A percentile compares a stretch with the other conserved stretches of the same genome.
Evolutionary conservation across 495 filamentous ascomycete species (phyloP).

Genomic region (Penicillium mononematosum): DNA sequence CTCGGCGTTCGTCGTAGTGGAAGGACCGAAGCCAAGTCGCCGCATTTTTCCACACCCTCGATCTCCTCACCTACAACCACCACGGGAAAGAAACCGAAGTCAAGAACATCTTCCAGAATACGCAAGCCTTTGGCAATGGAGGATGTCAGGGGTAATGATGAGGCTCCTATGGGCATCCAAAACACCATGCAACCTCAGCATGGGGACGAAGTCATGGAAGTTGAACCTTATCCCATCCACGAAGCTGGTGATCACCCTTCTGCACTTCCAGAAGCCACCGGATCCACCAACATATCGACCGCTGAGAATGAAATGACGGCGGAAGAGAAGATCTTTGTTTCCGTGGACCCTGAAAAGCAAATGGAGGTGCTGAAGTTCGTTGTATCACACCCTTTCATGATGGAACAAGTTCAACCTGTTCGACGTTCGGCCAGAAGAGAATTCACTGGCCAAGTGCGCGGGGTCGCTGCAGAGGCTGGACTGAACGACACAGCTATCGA

Average conservation of each 20-base stretch:
- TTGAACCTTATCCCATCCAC: neutral
- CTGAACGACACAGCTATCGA: slow-evolving; percentile 13
- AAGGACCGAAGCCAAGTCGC: neutral
- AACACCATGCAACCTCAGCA: neutral
- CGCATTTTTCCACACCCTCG: slow-evolving; percentile 1
- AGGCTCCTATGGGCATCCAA: neutral
- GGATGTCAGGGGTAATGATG: neutral
- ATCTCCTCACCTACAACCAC: neutral
- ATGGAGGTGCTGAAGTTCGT: slow-evolving; percentile 23
- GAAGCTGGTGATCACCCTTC: neutral
- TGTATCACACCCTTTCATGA: slow-evolving; percentile 26
- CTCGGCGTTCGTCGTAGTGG: neutral
- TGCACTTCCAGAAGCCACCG: neutral
- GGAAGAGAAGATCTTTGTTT: slow-evolving; percentile 20
- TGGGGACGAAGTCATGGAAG: neutral
- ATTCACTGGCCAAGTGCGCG: slow-evolving; percentile 24
- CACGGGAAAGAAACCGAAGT: neutral
- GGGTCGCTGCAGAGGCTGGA: slow-evolving; percentile 12
- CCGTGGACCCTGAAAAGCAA: slow-evolving; percentile 12
- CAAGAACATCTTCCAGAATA: neutral
- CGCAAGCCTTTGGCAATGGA: neutral
- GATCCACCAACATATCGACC: neutral
- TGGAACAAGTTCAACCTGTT: slow-evolving; percentile 14
- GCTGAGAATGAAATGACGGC: neutral
- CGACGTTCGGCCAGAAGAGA: slow-evolving; percentile 18